Evolutionary conservation across 176 grass and related monocot genomes (phyloP).

Genomic region (Bolboschoenus planiculmis): DNA sequence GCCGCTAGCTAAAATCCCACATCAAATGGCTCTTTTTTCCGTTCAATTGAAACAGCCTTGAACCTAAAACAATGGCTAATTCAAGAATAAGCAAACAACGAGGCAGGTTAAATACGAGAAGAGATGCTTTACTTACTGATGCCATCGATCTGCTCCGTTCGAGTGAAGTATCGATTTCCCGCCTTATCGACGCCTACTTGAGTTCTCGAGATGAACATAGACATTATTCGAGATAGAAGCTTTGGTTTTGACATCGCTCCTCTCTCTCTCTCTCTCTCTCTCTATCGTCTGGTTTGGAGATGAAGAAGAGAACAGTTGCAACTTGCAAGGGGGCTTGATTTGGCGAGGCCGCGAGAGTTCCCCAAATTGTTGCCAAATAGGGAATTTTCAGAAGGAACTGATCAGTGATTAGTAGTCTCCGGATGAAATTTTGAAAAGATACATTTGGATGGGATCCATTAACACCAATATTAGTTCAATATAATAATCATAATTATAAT

Average conservation of each 20-base stretch:
- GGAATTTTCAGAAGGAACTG: background rate
- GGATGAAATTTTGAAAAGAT: background rate
- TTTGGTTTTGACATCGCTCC: constrained; percentile 54
- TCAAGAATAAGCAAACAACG: background rate
- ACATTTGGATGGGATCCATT: no score
- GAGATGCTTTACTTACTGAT: constrained; percentile 27
- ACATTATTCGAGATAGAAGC: constrained; percentile 51
- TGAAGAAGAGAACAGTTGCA: background rate
- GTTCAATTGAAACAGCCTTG: background rate
- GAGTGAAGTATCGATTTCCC: constrained; percentile 78
- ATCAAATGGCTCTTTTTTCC: background rate
- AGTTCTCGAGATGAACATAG: constrained; percentile 53
- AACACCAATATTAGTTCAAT: no score
- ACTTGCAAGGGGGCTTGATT: background rate
- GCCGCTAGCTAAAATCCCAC: background rate
- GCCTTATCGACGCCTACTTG: constrained; percentile 73
- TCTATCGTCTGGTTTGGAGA: background rate
- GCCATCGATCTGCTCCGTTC: constrained; percentile 62
- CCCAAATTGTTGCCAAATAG: background rate
- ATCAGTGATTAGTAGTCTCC: background rate
- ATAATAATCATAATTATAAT: no score
- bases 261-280: background rate
- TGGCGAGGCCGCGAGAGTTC: background rate
- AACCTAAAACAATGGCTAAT: background rate
- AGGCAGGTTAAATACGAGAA: background rate